A percentile compares a stretch with the other conserved stretches of the same genome.
phyloP scores from a whole-genome alignment of 2,329 filamentous ascomycete genomes.

The Boeremia exigua region DNA sequence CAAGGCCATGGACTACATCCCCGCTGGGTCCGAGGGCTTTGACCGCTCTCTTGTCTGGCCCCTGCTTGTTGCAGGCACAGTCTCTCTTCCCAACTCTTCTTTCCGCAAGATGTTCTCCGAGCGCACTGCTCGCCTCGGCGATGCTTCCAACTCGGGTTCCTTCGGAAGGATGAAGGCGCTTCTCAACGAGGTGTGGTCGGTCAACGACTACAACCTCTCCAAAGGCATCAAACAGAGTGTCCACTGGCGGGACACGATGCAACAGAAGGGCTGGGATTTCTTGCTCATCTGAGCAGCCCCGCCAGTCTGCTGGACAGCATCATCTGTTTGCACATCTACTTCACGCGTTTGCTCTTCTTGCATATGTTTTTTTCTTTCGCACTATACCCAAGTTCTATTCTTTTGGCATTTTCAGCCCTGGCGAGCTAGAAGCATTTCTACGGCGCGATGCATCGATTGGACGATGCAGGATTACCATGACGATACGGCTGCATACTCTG shows the following conservation, averaged over 20 bases:
- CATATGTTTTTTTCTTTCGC: slow-evolving; percentile 43
- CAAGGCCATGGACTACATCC: slow-evolving; percentile 79
- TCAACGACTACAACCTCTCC: slow-evolving; percentile 68
- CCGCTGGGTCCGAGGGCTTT: slow-evolving; percentile 79
- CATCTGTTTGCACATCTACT: slow-evolving; percentile 36
- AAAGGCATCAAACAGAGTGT: slow-evolving; percentile 67
- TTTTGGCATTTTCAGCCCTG: slow-evolving; percentile 38
- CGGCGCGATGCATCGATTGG: slow-evolving; percentile 31
- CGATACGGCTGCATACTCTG: slow-evolving; percentile 10
- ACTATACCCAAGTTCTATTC: slow-evolving; percentile 51
- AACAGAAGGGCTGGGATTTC: slow-evolving; percentile 89
- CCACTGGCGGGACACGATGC: slow-evolving; percentile 96
- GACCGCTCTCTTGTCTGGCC: slow-evolving; percentile 95
- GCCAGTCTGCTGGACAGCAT: slow-evolving; percentile 46
- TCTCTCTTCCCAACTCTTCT: slow-evolving; percentile 72
- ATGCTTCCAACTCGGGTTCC: slow-evolving; percentile 78
- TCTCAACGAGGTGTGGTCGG: slow-evolving; percentile 80
- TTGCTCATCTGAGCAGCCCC: slow-evolving; percentile 72
- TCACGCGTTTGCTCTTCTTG: slow-evolving; percentile 22
- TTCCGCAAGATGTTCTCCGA: slow-evolving; percentile 83
- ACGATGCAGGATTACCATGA: slow-evolving; percentile 30
- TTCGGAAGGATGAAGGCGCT: slow-evolving; percentile 83
- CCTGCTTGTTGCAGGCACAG: slow-evolving; percentile 82
- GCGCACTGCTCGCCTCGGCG: slow-evolving; percentile 75
- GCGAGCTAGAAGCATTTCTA: slow-evolving; percentile 30